Evolutionary conservation across 2,329 filamentous ascomycete species (phyloP).

Genomic region (Periconia sp.): DNA sequence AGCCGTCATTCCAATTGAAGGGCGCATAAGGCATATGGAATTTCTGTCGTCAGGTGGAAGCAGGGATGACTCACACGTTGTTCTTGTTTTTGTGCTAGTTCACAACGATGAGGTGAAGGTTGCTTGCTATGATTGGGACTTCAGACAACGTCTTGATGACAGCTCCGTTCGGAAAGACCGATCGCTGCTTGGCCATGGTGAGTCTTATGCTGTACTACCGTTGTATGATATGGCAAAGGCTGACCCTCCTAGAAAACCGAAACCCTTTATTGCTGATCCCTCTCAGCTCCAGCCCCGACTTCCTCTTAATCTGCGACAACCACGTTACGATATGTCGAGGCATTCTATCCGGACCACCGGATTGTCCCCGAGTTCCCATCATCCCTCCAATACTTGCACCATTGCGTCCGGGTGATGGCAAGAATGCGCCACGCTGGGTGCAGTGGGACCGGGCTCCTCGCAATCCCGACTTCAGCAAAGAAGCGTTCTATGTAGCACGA

Average conservation of each 20-base stretch:
- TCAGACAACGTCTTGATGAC: constrained; percentile 48
- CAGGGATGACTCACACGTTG: constrained; percentile 69
- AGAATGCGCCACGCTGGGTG: constrained; percentile 70
- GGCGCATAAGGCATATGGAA: constrained; percentile 85
- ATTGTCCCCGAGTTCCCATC: constrained; percentile 21
- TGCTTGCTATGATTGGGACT: constrained; percentile 60
- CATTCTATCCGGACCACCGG: constrained; percentile 48
- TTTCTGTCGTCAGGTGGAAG: constrained; percentile 79
- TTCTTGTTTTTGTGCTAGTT: constrained; percentile 71
- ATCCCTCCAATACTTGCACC: constrained; percentile 46
- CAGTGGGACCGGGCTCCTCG: constrained; percentile 83
- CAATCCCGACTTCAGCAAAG: constrained; percentile 62
- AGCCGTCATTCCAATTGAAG: constrained; percentile 53
- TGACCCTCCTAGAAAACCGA: constrained; percentile 32
- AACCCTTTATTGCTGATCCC: constrained; percentile 50
- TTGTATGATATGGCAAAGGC: not conserved
- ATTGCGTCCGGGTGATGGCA: constrained; percentile 50
- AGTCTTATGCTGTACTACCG: constrained; percentile 7
- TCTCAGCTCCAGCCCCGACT: constrained; percentile 47
- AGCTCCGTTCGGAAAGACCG: constrained; percentile 32
- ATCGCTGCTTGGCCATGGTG: constrained; percentile 33
- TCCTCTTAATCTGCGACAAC: constrained; percentile 47
- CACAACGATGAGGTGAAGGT: constrained; percentile 53
- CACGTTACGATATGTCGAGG: constrained; percentile 47
- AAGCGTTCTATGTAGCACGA: constrained; percentile 83